Base-by-base conservation (phyloP, 495 filamentous ascomycete genomes). In the Copromyces sp. region DNA sequence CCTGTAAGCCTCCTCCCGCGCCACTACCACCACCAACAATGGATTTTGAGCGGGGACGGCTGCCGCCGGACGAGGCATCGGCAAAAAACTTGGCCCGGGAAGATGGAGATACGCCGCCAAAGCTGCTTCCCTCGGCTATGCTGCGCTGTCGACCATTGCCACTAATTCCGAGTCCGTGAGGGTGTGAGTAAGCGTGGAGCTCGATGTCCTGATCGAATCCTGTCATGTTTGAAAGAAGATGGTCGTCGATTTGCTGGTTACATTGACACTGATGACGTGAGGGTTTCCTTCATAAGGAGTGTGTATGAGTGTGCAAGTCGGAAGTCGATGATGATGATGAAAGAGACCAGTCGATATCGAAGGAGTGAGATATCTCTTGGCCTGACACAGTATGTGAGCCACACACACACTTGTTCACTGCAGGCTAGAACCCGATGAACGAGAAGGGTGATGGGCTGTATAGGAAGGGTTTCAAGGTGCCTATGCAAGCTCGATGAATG, bases 171-270 rank as follows among this genome's bases (percentile, higher is more conserved):
- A 65, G 53, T 9, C 53, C 53, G 53, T 65, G 53, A 65, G 53
- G 4, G 14, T 17, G 53, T 65, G 53, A 65, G 29, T 65, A 65
- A 65, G 53, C 53, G 71, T 77, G 74, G 68, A 80, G 69, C 71
- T 79, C 77, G 68, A 80, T 76, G 71, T 80, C 79, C 71, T 69
- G 70, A 68, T 77, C 74, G 72, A 70, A 42, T 2, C 47, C 53
- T 17, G 53, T 8, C 53, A 65, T 65, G 29, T 35, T 65, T 65
- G 53, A 17, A 35, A 65, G 29, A 35, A 65, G 53, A 59, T 59
- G 29, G 53, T 32, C 0, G 29, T 61, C 12, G 29, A 35, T 32
- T 65, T 35, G 53, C 53, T 17, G 53, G 53, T 65, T 65, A 65
- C 53, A 65, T 65, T 65, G 53, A 65, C 53, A 17, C 53, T 16